These are phyloP conservation scores for Withania somnifera DNA, from an alignment of 305 asterid species.

Conservation along the genomic window DNA sequence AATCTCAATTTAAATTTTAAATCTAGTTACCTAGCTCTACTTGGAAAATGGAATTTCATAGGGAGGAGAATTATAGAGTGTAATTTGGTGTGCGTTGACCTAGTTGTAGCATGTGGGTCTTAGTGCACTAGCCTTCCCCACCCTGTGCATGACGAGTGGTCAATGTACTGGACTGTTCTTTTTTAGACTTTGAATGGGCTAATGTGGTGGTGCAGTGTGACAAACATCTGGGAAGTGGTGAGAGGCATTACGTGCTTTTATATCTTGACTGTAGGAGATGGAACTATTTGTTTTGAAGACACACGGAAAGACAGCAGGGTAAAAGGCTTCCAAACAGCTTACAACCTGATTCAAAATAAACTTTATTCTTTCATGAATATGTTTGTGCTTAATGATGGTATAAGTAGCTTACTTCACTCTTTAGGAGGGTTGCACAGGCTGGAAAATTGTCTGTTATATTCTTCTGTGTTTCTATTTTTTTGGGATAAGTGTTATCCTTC, in stretches of 20 bases:
- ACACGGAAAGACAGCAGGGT: not conserved
- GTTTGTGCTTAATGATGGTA: not conserved
- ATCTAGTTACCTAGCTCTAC: not conserved
- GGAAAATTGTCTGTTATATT: not conserved
- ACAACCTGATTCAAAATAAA: not conserved
- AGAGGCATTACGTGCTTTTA: not conserved
- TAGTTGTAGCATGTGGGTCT: not conserved
- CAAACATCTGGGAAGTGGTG: not conserved
- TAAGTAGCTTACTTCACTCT: not conserved
- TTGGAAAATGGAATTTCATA: not conserved
- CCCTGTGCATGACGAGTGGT: not conserved
- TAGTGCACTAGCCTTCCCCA: not conserved
- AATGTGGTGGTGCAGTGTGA: not conserved
- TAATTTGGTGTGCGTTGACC: not conserved
- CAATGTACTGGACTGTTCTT: not conserved
- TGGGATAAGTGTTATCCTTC: not conserved
- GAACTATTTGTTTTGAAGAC: not conserved
- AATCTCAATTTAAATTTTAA: not conserved
- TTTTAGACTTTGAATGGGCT: not conserved
- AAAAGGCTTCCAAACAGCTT: not conserved
- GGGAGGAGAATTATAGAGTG: not conserved
- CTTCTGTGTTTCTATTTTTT: not conserved
- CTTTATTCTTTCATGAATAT: not conserved
- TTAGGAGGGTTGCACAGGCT: not conserved
- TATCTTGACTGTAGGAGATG: not conserved